Base-by-base conservation (phyloP, 148 eudicot species). In the Heliamphora exappendiculata region DNA sequence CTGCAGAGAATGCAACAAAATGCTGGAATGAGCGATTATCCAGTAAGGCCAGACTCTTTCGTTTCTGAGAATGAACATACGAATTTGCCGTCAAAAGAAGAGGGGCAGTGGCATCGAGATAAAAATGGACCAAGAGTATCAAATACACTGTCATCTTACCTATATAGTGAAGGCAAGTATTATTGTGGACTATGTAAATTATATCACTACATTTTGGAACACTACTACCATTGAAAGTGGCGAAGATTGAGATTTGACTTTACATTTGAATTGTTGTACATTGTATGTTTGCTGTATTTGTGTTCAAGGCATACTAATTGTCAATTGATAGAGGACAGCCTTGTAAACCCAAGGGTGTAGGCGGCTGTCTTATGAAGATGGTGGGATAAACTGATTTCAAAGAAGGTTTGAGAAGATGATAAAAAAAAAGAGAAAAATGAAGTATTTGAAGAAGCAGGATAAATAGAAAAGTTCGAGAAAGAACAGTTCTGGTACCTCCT, bases 101-200 rank as follows among this genome's bases (percentile, higher is more conserved):
- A 85, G 37, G 81, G 68, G 44, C 84, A 78, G 67, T 78, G 88
- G 86, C 82, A 83, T 29, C 78, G 84, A 82, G 88, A 85, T 54
- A 81, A 84, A 77, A 78, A 85, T 76, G 82, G 86, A 31, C 7
- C 88, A 79, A 73, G 75, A 75, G 72, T 10, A 54, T 36, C 58
- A 29, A 29, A 70, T 49, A 57, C 41, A 31, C 75, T 83, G 84
- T 80, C 84, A 6, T 84, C 88, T 49, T 72, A 63, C 34, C 81
- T 76, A 33, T 81, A 81, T 75, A 76, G 80, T 45, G 86, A 81
- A 64, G 88, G 88, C 76, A 59, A 34, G 82, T 54, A 24, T 78
- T 16, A 0, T 51, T 70, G 34, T 67, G 5, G 39, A 68, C 3
- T 54, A 5, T 34, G 63, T 39, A 33, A 33, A 36, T 54, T 20